Evolutionary conservation across 2,329 filamentous ascomycete species (phyloP), one percentile per base, ranked within the genome.

Genomic region (Myriosclerotinia scirpicola): DNA sequence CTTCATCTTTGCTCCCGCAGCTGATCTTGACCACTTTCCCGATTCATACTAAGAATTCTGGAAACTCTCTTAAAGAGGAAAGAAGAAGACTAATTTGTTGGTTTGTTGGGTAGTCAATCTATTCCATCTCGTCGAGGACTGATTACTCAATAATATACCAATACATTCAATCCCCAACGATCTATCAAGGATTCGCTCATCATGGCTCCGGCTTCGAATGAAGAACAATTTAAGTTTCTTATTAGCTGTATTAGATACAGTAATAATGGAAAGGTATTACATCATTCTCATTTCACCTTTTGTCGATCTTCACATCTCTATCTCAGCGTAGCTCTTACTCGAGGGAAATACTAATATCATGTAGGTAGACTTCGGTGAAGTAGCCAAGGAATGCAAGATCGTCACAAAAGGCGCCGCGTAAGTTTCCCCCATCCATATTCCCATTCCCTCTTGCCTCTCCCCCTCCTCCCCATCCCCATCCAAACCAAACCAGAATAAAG

Each of bases 341-440:
- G 5, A 50, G 20, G 11, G 38, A 3, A 3, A 17, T 22, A 17
- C 36, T 67, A 15, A 65, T 1, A 46, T 53, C 17, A 46, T 11
- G 20, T 65, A 91, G 88, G 81, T 90, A 7, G 85, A 91, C 73
- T 91, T 90, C 71, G 78, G 77, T 7, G 81, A 82, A 59, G 89
- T 92, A n/a, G 86, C 87, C 14, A 78, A 81, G 20, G 87, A 90
- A 72, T 85, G 87, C 53, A 78, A 76, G 30, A 89, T 91, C 48
- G 81, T 88, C 44, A 81, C 79, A 76, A 90, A 89, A 77, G 87
- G 84, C 17, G 89, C 89, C 30, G 89, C 88, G 89, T 91, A 83
- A 82, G 88, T 84, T 46, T 22, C 1, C 55, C 6, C 44, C 42
- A 46, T 26, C 7, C 34, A 30, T 34, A 7, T 36, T 38, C 5